Evolutionary conservation across 1,284 basidiomycete genomes (phyloP).

Genomic region (Malassezia sp.): DNA sequence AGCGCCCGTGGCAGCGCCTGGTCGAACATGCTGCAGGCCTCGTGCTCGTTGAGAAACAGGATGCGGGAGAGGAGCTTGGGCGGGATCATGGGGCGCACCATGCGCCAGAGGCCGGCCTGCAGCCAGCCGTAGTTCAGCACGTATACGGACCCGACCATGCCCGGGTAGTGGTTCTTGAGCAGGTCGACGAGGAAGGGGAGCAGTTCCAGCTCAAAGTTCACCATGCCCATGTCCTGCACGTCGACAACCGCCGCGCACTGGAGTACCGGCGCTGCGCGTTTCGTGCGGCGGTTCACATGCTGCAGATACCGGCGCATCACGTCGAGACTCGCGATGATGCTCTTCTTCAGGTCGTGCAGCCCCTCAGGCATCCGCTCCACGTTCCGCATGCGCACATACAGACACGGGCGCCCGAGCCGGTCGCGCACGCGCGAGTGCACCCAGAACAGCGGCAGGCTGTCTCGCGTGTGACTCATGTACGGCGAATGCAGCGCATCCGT

Average conservation of each 20-base stretch:
- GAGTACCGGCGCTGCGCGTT: constrained; percentile 16
- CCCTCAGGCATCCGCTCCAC: constrained; percentile 32
- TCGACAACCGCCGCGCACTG: constrained; percentile 36
- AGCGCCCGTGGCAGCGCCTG: constrained; percentile 49
- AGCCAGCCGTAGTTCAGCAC: constrained; percentile 72
- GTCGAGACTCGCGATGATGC: constrained; percentile 42
- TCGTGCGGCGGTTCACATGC: constrained; percentile 10
- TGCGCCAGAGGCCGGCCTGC: constrained; percentile 63
- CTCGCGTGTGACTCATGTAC: constrained; percentile 12
- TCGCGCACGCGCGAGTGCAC: constrained; percentile 35
- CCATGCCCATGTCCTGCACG: constrained; percentile 28
- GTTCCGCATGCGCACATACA: constrained; percentile 32
- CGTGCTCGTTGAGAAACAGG: constrained; percentile 58
- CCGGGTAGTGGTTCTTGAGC: constrained; percentile 43
- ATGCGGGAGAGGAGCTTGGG: constrained; percentile 59
- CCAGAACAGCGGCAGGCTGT: constrained; percentile 37
- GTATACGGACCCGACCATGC: constrained; percentile 53
- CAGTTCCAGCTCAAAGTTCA: constrained; percentile 42
- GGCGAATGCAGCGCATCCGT: constrained; percentile 11
- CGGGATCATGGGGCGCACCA: constrained; percentile 65
- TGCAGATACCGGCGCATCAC: constrained; percentile 31
- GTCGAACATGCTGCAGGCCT: constrained; percentile 57
- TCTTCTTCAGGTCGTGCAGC: constrained; percentile 40
- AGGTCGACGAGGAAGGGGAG: constrained; percentile 41
- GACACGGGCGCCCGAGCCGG: constrained; percentile 32